Conservation (phyloP, 768 basidiomycete species). For the Mycena crocata region DNA sequence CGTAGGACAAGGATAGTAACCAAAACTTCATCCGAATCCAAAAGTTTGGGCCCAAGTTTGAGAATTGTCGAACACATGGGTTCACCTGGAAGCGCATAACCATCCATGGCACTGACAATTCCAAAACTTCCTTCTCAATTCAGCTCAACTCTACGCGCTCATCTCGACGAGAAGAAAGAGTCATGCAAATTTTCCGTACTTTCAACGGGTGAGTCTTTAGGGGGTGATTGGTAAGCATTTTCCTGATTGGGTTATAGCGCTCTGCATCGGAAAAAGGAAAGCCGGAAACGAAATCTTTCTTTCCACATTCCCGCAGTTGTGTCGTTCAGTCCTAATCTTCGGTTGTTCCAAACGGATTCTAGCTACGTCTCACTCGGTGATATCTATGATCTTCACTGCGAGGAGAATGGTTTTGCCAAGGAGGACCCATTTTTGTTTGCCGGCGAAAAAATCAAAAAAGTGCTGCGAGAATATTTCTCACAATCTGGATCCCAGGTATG, state of each 20-base stretch:
- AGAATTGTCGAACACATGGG: slow-evolving; percentile 88
- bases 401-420: slow-evolving; percentile 75
- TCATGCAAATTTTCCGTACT: slow-evolving; percentile 92
- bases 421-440: slow-evolving; percentile 91
- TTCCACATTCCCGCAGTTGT: slow-evolving; percentile 94
- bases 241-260: slow-evolving; percentile 60
- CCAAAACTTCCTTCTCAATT: slow-evolving; percentile 89
- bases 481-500: slow-evolving; percentile 58
- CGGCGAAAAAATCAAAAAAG: slow-evolving; percentile 85
- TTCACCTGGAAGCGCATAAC: slow-evolving; percentile 91
- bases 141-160: slow-evolving; percentile 89
- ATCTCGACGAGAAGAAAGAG: slow-evolving; percentile 91
- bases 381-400: slow-evolving; percentile 92
- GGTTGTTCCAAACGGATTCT: slow-evolving; percentile 90
- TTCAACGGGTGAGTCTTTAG: slow-evolving; percentile 80
- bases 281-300: slow-evolving; percentile 87
- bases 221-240: slow-evolving; percentile 2
- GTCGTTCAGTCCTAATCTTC: slow-evolving; percentile 83
- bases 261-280: slow-evolving; percentile 89
- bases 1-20: slow-evolving; percentile 93
- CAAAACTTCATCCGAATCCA: slow-evolving; percentile 91
- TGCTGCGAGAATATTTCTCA: slow-evolving; percentile 70
- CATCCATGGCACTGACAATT: slow-evolving; percentile 91
- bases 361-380: slow-evolving; percentile 94
- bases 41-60: slow-evolving; percentile 91